Base-by-base conservation (phyloP, 352 stramenopile genomes). In the Halophytophthora polymorphica region DNA sequence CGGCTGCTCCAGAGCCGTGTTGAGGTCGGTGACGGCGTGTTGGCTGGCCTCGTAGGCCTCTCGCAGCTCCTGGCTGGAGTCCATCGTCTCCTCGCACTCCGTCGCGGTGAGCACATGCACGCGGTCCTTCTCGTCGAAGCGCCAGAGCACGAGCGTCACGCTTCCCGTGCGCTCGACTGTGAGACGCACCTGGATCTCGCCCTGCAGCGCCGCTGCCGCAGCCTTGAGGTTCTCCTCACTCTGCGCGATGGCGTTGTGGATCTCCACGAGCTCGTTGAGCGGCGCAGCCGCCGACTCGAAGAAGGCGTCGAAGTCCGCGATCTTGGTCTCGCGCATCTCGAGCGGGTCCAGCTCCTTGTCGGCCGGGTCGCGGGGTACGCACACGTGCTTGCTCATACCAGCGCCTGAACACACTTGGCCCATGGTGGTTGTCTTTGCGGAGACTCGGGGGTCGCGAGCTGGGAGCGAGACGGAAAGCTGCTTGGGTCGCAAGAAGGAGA, bases 221-320 rank as follows among this genome's bases (percentile, higher is more conserved):
- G 58, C 31, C 46, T 75, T 64, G 31, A 75, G 57, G 41, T 71
- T 71, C 43, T 71, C 58, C 34, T 75, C 66, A 28, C 66, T 75
- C 36, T 63, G 57, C 43, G 51, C 58, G 36, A 75, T 71, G 29
- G 57, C 56, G 44, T 75, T 75, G 58, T 75, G 61, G n/a, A n/a
- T n/a, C n/a, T n/a, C n/a, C n/a, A n/a, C n/a, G n/a, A n/a, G n/a
- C n/a, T n/a, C 59, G 47, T 15, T 46, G 18, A 22, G 36, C 45
- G 57, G 50, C 23, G 38, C 57, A 4, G 51, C 44, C 14, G 58
- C 58, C 18, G 39, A 44, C 53, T 53, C 43, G 42, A 66, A 66
- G 49, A 66, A 66, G 18, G 46, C 40, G 35, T 66, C 53, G 28
- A 63, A 66, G 41, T 66, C 58, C 13, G 42, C 17, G 42, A 66